Percentiles rank a stretch among this genome's conserved stretches.
phyloP scores from a whole-genome alignment of 192 early-diverging fungal genomes.

The Backusella westeae region DNA sequence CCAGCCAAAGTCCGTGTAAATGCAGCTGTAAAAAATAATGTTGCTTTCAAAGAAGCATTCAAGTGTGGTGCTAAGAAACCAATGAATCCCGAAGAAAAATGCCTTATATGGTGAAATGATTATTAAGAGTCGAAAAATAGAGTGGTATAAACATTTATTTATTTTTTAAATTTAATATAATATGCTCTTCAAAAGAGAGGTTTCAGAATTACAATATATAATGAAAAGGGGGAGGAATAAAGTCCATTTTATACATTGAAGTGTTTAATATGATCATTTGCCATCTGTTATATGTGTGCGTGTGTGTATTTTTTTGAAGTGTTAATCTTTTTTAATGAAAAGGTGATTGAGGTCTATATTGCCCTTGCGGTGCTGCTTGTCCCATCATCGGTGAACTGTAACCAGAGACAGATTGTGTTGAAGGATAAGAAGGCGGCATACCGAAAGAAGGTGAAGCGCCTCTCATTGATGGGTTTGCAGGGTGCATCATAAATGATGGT shows the following conservation, averaged over 20 bases:
- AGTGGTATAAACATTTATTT: conserved; percentile 13
- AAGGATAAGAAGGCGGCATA: neutral
- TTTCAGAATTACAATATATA: conserved; percentile 9
- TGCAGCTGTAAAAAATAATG: conserved; percentile 61
- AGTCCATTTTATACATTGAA: conserved; percentile 4
- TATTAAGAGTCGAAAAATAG: neutral
- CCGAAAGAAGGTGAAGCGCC: conserved; percentile 3
- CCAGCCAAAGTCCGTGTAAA: conserved; percentile 63
- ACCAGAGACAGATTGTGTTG: neutral
- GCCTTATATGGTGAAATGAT: conserved; percentile 34
- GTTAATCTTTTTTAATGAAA: conserved; percentile 6
- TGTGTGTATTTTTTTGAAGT: neutral
- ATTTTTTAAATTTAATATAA: conserved; percentile 7
- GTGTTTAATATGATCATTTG: neutral
- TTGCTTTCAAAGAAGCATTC: conserved; percentile 65
- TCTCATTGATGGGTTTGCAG: neutral
- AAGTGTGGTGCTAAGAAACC: conserved; percentile 46
- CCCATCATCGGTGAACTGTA: conserved; percentile 8
- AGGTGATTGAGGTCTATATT: conserved; percentile 11
- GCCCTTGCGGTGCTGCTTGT: neutral
- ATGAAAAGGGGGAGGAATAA: neutral
- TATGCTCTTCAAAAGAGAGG: neutral
- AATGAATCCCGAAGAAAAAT: conserved; percentile 68
- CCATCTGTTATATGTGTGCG: neutral
- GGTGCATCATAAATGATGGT: conserved; percentile 11